These are phyloP conservation scores for Elsinoe necatrix DNA, from an alignment of 2,329 filamentous ascomycete species.

Conservation along the genomic window DNA sequence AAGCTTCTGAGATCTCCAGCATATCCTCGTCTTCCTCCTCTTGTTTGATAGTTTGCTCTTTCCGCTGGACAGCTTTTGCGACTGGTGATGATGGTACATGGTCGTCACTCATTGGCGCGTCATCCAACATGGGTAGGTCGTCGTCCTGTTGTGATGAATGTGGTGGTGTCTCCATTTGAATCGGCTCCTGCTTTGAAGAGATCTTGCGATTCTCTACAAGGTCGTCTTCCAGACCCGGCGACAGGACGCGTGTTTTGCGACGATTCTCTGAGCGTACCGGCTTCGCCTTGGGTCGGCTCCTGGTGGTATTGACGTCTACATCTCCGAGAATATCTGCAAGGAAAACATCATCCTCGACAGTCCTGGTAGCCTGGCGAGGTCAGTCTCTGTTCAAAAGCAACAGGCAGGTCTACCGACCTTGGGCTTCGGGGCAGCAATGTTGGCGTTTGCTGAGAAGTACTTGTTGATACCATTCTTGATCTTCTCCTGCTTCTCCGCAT, in stretches of 20 bases:
- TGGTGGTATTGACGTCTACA: slow-evolving; percentile 66
- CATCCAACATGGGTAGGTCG: slow-evolving; percentile 54
- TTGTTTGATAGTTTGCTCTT: slow-evolving; percentile 50
- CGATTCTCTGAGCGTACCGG: slow-evolving; percentile 65
- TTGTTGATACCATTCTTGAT: slow-evolving; percentile 88
- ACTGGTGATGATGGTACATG: slow-evolving; percentile 69
- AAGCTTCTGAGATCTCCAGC: slow-evolving; percentile 76
- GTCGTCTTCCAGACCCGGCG: slow-evolving; percentile 55
- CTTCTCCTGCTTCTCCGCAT: slow-evolving; percentile 74
- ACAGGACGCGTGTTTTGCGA: slow-evolving; percentile 70
- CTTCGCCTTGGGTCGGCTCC: slow-evolving; percentile 46
- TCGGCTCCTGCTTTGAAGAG: background rate
- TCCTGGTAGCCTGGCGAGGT: slow-evolving; percentile 57
- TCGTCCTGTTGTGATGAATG: slow-evolving; percentile 21
- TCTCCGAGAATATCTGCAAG: slow-evolving; percentile 76
- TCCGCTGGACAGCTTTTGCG: slow-evolving; percentile 32
- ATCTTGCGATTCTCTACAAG: slow-evolving; percentile 30
- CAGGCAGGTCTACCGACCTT: slow-evolving; percentile 43
- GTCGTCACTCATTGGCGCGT: slow-evolving; percentile 76
- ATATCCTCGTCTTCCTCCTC: slow-evolving; percentile 70
- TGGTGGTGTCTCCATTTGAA: slow-evolving; percentile 15
- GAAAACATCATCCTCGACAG: slow-evolving; percentile 82
- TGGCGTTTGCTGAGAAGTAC: slow-evolving; percentile 76
- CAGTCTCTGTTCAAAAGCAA: slow-evolving; percentile 3
- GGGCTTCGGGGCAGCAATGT: slow-evolving; percentile 58